Evolutionary conservation across 441 rosid genomes (phyloP), one percentile per base, ranked within the genome.

Genomic region (Hura crepitans): DNA sequence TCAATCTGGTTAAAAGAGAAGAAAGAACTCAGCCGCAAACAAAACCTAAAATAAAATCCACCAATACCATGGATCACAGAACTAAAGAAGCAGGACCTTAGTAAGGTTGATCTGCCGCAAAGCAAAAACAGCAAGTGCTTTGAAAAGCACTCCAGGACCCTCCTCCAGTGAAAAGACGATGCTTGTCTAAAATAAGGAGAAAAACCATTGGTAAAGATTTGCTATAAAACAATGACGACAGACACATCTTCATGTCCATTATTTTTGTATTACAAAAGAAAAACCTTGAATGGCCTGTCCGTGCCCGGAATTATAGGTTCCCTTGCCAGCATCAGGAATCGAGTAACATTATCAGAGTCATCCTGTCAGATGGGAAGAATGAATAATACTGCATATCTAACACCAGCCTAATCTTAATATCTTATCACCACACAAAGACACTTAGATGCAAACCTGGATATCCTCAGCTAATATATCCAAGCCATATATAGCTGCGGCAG

Each of bases 111-210:
- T 11, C 12, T 42, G 46, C 13, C 46, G 84, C 49, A 89, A 83
- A 65, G 99, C 95, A 86, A 96, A 96, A 66, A 93, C 98, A 68
- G 98, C 97, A 78, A 95, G 97, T 66, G 98, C 98, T 82, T 92
- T 95, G 83, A 95, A 95, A 75, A 95, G 98, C 59, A 88, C 81
- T 50, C 99, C 99, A 57, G 99, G 96, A 62, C 99, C 99, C 81
- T 91, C 93, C 86, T 92, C 99, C 69, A 92, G 85, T 6, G 99
- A 89, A 84, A 95, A 95, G 51, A 91, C 99, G 69, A 90, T 89
- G 77, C 97, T 93, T 35, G 98, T 90, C 98, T 93, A 83, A n/a
- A 49, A 81, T 67, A 68, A 64, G 69, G 80, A 18, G 6, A 45
- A 75, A 42, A n/a, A 23, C 63, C 8, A 66, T 62, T 42, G 65